Evolutionary conservation across 2,329 filamentous ascomycete species (phyloP), one percentile per base, ranked within the genome.

Genomic region (Cladobotryum mycophilum): DNA sequence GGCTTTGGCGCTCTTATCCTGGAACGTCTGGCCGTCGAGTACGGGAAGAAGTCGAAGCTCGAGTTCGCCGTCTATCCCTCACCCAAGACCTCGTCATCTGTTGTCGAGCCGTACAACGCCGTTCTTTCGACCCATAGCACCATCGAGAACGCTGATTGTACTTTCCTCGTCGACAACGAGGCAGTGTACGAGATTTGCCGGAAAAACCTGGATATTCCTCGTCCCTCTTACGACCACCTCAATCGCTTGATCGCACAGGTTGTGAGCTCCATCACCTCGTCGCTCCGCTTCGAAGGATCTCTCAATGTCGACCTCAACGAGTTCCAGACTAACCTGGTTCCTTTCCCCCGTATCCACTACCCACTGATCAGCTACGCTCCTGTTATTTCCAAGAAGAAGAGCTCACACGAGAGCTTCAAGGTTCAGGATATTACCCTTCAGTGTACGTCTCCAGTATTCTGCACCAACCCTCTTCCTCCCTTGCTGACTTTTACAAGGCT

Each of bases 331-430:
- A 87, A 87, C 74, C 66, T 88, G 70, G 84, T 87, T 48, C 84
- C 84, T 22, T 87, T 85, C 69, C 84, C 84, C 35, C 82, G 84
- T 67, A 87, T 88, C 58, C 84, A 87, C 75, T 88, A 86, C 70
- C 84, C 84, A 47, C 71, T 87, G 43, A 85, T 87, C 72, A 84
- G 80, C 73, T 87, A 87, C 64, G 82, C 84, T 11, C 84, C 84
- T 33, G 84, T 88, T 60, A 76, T 87, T 57, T 86, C 83, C 18
- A 81, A 82, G 53, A 76, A 80, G 74, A 88, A 88, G 80, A 89
- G 86, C 70, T 81, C 84, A 44, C 88, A 93, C 66, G 88, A 93
- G 76, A 89, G 86, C 76, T 91, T 91, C 82, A 89, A 89, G 77
- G 85, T 90, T 49, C 79, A 82, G 55, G 89, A 93, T 58, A 72